Evolutionary conservation across 2,329 filamentous ascomycete species (phyloP).

Genomic region (Leptographium radiaticola): DNA sequence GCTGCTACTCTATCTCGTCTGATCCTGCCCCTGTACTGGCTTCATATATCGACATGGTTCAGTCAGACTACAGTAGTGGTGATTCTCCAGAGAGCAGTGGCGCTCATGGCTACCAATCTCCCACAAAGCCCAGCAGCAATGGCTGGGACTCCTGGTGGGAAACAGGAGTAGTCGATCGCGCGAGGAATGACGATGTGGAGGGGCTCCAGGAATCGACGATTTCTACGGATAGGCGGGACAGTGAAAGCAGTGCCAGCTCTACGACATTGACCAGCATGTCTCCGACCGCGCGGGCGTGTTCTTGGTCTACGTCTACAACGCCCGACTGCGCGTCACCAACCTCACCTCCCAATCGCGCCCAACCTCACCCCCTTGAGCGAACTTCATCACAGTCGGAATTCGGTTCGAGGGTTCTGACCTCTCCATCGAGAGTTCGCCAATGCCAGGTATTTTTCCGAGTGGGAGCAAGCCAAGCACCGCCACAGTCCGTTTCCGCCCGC

Average conservation of each 20-base stretch:
- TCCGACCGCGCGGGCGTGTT: background rate
- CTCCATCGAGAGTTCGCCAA: background rate
- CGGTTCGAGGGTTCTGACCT: background rate
- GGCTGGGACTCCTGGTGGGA: background rate
- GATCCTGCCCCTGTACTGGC: background rate
- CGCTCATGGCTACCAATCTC: background rate
- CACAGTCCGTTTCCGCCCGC: conserved; percentile 1
- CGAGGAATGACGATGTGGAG: background rate
- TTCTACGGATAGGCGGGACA: conserved; percentile 2
- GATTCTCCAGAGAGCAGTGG: background rate
- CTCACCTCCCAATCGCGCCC: background rate
- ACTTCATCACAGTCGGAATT: background rate
- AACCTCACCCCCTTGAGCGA: background rate
- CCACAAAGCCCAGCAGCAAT: background rate
- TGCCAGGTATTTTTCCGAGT: background rate
- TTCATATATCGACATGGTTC: background rate
- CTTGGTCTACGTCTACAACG: conserved; percentile 8
- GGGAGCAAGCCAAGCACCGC: background rate
- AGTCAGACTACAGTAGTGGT: background rate
- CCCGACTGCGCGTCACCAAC: conserved; percentile 9
- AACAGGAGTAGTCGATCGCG: background rate
- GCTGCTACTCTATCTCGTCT: background rate
- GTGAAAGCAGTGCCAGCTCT: conserved; percentile 9
- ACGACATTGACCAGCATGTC: conserved; percentile 2
- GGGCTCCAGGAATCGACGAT: too few relatives aligned